A percentile compares a stretch with the other conserved stretches of the same genome.
phyloP scores from a whole-genome alignment of 2,329 filamentous ascomycete species.

The Monosporascus ibericus region DNA sequence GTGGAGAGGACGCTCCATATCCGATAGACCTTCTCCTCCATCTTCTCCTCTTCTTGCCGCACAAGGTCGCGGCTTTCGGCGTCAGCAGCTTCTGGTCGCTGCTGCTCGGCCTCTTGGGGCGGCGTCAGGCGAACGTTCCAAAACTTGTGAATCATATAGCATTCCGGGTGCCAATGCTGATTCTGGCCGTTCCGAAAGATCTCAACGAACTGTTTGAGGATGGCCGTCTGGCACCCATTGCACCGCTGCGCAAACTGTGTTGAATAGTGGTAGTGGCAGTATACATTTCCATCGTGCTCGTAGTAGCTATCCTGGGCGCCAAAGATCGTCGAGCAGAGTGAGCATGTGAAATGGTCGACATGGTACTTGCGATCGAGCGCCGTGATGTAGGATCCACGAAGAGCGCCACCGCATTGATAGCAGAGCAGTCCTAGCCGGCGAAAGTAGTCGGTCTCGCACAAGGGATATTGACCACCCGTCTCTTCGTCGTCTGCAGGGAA shows the following conservation, averaged over 20 bases:
- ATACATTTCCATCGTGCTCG: constrained; percentile 92
- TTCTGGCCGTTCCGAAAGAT: constrained; percentile 97
- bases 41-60: constrained; percentile 79
- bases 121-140: constrained; percentile 90
- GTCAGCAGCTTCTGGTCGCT: constrained; percentile 40
- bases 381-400: constrained; percentile 96
- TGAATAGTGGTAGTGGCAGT: constrained; percentile 98
- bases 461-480: constrained; percentile 79
- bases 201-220: constrained; percentile 97
- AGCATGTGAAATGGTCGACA: constrained; percentile 98
- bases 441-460: constrained; percentile 98
- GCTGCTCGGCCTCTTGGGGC: constrained; percentile 44
- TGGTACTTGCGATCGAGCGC: constrained; percentile 97
- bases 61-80: constrained; percentile 66
- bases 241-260: constrained; percentile 95
- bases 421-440: constrained; percentile 85
- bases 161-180: constrained; percentile 98
- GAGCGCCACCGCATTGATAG: constrained; percentile 82
- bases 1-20: constrained; percentile 98
- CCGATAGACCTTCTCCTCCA: constrained; percentile 95
- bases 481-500: constrained; percentile 93
- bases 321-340: constrained; percentile 94
- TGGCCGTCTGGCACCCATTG: constrained; percentile 94
- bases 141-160: constrained; percentile 99
- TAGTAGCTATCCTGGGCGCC: constrained; percentile 98